Base-by-base conservation (phyloP, 2,329 filamentous ascomycete species). In the Aspergillus caelatus region DNA sequence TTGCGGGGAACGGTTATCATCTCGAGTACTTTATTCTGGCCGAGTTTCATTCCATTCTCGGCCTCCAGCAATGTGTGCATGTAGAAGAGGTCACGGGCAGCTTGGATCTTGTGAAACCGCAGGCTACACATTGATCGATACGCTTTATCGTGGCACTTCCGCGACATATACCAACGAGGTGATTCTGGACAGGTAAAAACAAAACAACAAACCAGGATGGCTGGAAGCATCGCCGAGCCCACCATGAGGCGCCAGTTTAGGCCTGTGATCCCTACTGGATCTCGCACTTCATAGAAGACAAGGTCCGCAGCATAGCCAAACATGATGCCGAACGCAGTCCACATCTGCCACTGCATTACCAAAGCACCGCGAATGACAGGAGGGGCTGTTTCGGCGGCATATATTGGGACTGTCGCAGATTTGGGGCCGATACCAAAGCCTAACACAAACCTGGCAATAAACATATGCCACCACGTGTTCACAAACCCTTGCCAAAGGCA, bases 291-390 rank as follows among this genome's bases (percentile, higher is more conserved):
- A 71, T 85, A 89, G 71, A 90, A 88, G 9, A 85, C 86, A 32
- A 90, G 78, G 70, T 89, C 87, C 53, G 83, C 86, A 8, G 83
- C 84, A 71, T 85, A 90, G n/a, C 88, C 87, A 19, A 79, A 77
- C 83, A 84, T 80, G 64, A 83, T 83, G 19, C 82, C 82, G 63
- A 83, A 82, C 0, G 80, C 82, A 11, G 79, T 81, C 78, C 79
- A 84, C 78, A 83, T 82, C 78, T 94, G 89, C 91, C 91, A 94
- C 66, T 88, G 89, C 91, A 94, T 94, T 67, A 94, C 91, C 23
- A 95, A 82, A 11, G 89, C 91, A 68, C 91, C 90, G 73, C 91
- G 86, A 60, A 93, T 89, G 4, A 79, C 76, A 1, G 90, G 88
- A 0, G 91, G 91, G 0, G 88, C 86, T 62, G 87, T 91, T 76